Base-by-base conservation (phyloP, 495 filamentous ascomycete genomes). In the Talaromyces borbonicus region DNA sequence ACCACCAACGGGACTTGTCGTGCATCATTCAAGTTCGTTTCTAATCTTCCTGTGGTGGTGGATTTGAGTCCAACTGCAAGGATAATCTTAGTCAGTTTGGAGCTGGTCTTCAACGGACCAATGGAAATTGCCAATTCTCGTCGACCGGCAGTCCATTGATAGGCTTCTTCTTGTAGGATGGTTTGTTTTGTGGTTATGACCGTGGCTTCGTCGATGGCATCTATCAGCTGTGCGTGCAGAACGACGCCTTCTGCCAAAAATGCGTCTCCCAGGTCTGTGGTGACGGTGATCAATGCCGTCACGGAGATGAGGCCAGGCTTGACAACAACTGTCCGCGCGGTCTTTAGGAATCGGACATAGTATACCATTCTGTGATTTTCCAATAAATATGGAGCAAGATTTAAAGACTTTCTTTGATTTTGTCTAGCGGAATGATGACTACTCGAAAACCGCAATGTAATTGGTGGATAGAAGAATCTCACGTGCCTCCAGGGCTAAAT, bases 231-330 rank as follows among this genome's bases (percentile, higher is more conserved):
- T 32, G 69, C 65, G 3, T 67, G 51, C 40, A 95, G 58, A 19
- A 71, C 69, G 27, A 75, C 60, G 54, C 82, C 73, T n/a, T 77
- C 63, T 16, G 71, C 69, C n/a, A 89, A 75, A 58, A 92, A 93
- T 1, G 75, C 72, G 60, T 98, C 90, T 2, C 90, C 89, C 6
- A 98, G 68, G 56, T 98, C 92, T 29, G 90, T 92, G 30, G 87
- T 87, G 59, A 98, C 79, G 41, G 87, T 88, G 45, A 96, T 67
- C 16, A 87, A 57, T 25, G 80, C 68, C 23, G 65, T 67, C 9
- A 74, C 56, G 25, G 56, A 53, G 41, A 52, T 14, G 37, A 58
- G 43, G 62, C 72, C 58, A 19, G 44, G 26, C 37, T 66, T 65
- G 23, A 60, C 59, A 46, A 59, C 57, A 40, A 67, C 66, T 44